Conservation (phyloP, 257 asterid genomes). For the Fraxinus excelsior region DNA sequence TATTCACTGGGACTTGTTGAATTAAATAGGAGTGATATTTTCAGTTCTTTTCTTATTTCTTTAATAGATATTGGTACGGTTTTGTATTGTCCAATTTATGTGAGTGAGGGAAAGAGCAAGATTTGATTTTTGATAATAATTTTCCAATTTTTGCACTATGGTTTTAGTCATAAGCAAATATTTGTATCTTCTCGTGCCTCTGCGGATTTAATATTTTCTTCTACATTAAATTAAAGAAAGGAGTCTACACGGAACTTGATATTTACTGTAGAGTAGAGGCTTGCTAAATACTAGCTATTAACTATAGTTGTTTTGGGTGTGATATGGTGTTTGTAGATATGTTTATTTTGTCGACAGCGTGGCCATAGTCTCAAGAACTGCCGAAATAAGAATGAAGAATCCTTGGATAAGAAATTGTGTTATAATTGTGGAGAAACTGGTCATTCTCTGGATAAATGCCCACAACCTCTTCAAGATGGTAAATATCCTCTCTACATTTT, state of each 20-base stretch:
- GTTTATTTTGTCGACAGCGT: too few relatives aligned
- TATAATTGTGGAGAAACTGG: constrained; percentile 87
- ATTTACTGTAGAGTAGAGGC: not conserved
- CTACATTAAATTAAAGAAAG: not conserved
- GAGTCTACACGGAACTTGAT: not conserved
- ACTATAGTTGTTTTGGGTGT: constrained; percentile 15
- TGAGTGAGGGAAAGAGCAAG: not conserved
- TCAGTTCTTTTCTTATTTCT: too few relatives aligned
- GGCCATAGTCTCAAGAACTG: constrained; percentile 91
- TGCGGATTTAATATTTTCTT: too few relatives aligned
- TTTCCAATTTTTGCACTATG: not conserved
- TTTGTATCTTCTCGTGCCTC: not conserved
- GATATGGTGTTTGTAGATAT: not conserved
- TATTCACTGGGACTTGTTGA: not conserved
- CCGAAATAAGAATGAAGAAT: constrained; percentile 55
- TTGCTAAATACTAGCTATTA: constrained; percentile 2
- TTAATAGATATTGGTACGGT: too few relatives aligned
- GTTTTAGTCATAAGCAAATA: not conserved
- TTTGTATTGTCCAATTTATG: not conserved
- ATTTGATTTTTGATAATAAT: not conserved
- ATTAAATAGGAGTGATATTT: not conserved
- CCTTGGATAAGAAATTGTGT: constrained; percentile 60
- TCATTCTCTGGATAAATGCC: constrained; percentile 75
- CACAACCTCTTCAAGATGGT: constrained; percentile 89
- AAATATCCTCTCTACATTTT: constrained; percentile 9